Evolutionary conservation across 306 rosid species (phyloP), one percentile per base, ranked within the genome.

Genomic region (Vigna trinervia): DNA sequence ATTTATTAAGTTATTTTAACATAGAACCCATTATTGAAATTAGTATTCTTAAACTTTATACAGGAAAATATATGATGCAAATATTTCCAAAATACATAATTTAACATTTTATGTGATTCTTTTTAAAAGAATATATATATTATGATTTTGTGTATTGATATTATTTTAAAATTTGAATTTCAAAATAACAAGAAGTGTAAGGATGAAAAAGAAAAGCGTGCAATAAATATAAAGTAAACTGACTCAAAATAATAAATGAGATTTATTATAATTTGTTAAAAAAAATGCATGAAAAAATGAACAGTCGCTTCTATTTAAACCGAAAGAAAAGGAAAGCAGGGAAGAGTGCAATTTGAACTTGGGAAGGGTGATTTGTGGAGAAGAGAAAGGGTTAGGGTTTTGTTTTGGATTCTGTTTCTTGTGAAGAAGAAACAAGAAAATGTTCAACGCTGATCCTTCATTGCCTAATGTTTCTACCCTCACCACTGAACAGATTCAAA

Each of bases 401-500:
- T 59, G 30, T 0, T 13, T 58, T 81, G 19, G 13, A 20, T 26
- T 64, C 23, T 13, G 34, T 6, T 63, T 50, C 13, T 17, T 38
- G 17, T 57, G 17, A 57, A 81, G 66, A 86, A 52, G 65, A 66
- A 85, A 8, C 72, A 32, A 10, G 30, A 64, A 81, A 70, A 85
- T 83, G 88, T 72, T 70, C 57, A 85, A 71, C 79, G 81, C 10
- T 72, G 87, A 86, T 75, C 75, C 83, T 85, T 36, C 86, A 41
- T 63, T 78, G 43, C 70, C 71, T 8, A n/a, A 69, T 69, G 32
- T 46, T 20, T 36, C 85, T 23, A 51, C 46, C 62, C 57, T 81
- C 76, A 41, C 88, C 45, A 84, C 88, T 52, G 89, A 89, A 60
- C 81, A 74, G 76, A 89, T 87, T 80, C 91, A 87, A 69, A 75